Evolutionary conservation across 805 yeast genomes (phyloP), one percentile per base, ranked within the genome.

Genomic region (Wickerhamomyces ciferrii): DNA sequence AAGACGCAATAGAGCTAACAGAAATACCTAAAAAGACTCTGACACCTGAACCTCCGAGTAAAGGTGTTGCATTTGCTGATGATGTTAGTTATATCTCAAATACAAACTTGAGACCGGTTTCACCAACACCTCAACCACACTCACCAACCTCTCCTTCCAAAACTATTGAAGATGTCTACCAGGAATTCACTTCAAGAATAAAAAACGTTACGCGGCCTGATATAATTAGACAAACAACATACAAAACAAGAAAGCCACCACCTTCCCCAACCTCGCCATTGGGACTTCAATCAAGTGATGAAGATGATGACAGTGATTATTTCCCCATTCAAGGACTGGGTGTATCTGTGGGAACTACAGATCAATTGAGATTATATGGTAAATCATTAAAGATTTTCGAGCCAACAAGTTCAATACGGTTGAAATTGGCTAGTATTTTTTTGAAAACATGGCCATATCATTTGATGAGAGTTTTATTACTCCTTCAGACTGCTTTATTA

Each of bases 401-500:
- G 0, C 74, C 79, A 2, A 50, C 56, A 15, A 71, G 72, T 34
- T 47, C 45, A 9, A 27, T 72, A 8, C 60, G 83, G 50, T 43
- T 54, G 5, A 45, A 45, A 13, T 53, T 75, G 29, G 70, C 73
- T 2, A 37, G 48, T 4, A 20, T 63, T 3, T 61, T 72, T 1
- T 42, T 59, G 10, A 53, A 59, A 9, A 46, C 52, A 1, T 41
- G 54, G 20, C 69, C 73, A 21, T 73, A 69, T 45, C 55, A 66
- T 3, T 36, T 66, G 0, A 65, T 77, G 35, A 67, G 77, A 15
- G 4, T 61, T 0, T 48, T 81, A 2, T 59, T 84, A 8, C 27
- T 81, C 2, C 39, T 72, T 0, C 87, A 81, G 58, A 73, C 81
- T 1, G 62, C 56, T 0, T 43, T 83, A 1, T 56, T 84, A 32